Evolutionary conservation across 163 green algal genomes (phyloP), one percentile per base, ranked within the genome.

Genomic region (Chlamydomonas reinhardtii): DNA sequence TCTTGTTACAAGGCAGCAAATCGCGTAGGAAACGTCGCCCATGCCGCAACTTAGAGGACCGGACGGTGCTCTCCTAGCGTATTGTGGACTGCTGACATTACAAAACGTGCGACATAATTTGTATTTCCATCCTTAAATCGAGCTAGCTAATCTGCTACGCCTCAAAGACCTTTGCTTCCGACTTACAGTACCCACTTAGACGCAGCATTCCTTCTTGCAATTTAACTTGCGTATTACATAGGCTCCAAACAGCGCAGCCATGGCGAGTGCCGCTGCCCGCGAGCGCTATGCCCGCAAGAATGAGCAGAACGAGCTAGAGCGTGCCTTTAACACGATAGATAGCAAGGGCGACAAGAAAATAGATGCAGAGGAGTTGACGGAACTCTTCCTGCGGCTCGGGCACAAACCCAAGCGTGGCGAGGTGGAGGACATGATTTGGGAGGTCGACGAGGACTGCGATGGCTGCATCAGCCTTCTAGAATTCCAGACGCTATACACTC

Each of bases 361-460:
- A 25, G 96, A 98, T 69, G 85, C 92, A 16, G 94, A 97, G 8
- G 97, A 99, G 88, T 89, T 99, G 0, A 91, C 87, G 17, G 37
- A 70, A 52, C 87, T 98, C 29, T 98, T 99, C 66, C 65, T 89
- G 0, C 81, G 89, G 3, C 84, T 98, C 27, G 92, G 94, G 11
- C 95, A 98, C 87, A 96, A 90, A 65, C 92, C 93, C 5, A 97
- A 95, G 54, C 82, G 93, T 8, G 89, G 92, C 4, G 96, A 98
- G 61, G 92, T 98, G 24, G 94, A 98, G 72, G 96, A 99, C 91
- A 98, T 99, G 92, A 98, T 99, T 69, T 99, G 97, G 97, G 97
- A 99, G 85, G 96, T 98, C 25, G 97, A 99, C 82, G 97, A 99
- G 89, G 97, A 99, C 91, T 98, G 96, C 90, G 97, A 98, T 77